A percentile compares a stretch with the other conserved stretches of the same genome.
phyloP scores from a whole-genome alignment of 129 eudicot genomes.

The Chrysanthemum seticuspe region DNA sequence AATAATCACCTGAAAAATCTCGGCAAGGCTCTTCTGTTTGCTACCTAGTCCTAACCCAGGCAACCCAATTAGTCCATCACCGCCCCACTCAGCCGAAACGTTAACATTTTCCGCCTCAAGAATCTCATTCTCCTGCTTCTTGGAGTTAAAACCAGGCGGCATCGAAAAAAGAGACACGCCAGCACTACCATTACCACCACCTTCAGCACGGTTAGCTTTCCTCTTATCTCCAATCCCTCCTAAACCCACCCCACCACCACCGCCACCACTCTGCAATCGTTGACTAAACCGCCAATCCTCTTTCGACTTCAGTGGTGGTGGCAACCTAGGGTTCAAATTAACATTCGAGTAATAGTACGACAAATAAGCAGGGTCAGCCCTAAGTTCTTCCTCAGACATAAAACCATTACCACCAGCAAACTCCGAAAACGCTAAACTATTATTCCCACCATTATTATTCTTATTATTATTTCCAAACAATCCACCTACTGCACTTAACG shows the following conservation, averaged over 20 bases:
- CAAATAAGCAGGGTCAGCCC: constrained; percentile 87
- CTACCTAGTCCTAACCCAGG: constrained; percentile 91
- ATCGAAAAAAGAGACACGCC: constrained; percentile 64
- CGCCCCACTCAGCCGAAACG: constrained; percentile 84
- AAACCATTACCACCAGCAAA: constrained; percentile 61
- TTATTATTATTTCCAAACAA: constrained; percentile 40
- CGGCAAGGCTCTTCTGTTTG: constrained; percentile 94
- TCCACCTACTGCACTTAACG: constrained; percentile 82
- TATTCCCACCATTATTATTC: constrained; percentile 18
- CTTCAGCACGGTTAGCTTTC: constrained; percentile 63
- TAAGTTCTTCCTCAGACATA: constrained; percentile 76
- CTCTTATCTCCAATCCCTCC: constrained; percentile 98
- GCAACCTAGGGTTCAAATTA: constrained; percentile 84
- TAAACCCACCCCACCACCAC: constrained; percentile 74
- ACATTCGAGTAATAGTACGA: constrained; percentile 77
- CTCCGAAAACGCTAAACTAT: constrained; percentile 42
- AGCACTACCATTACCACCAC: constrained; percentile 39
- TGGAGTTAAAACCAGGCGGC: constrained; percentile 91
- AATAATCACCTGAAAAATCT: constrained; percentile 79
- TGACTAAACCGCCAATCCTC: constrained; percentile 81
- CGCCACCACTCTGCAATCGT: constrained; percentile 72
- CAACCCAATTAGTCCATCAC: constrained; percentile 88
- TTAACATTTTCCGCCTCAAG: constrained; percentile 54
- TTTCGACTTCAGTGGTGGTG: constrained; percentile 76
- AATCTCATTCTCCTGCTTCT: constrained; percentile 73